phyloP scores from a whole-genome alignment of 192 early-diverging fungal species.

The Geosiphon pyriformis region DNA sequence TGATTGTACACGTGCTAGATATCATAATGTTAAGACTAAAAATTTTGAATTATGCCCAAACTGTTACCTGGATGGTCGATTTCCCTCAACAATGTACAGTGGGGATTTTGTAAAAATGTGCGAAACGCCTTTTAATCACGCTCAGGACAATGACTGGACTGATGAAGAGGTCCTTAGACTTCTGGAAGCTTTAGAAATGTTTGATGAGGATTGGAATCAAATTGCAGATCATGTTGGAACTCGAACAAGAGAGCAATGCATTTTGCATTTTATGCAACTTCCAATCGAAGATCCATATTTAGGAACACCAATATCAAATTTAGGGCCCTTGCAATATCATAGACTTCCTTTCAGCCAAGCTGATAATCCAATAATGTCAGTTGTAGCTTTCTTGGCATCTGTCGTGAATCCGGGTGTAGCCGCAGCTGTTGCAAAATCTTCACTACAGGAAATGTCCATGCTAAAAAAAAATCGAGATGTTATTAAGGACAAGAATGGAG shows the following conservation, averaged over 20 bases:
- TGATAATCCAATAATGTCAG: constrained; percentile 88
- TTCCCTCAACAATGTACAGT: constrained; percentile 72
- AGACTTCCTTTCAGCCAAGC: constrained; percentile 70
- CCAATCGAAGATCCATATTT: constrained; percentile 85
- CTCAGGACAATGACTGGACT: constrained; percentile 68
- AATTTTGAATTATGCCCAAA: constrained; percentile 75
- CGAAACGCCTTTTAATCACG: constrained; percentile 38
- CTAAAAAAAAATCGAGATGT: constrained; percentile 25
- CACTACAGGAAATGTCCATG: constrained; percentile 61
- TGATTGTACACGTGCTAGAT: constrained; percentile 73
- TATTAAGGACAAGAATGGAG: constrained; percentile 18
- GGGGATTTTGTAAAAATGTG: constrained; percentile 87
- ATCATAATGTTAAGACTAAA: constrained; percentile 71
- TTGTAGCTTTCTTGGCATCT: constrained; percentile 82
- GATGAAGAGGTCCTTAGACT: constrained; percentile 82
- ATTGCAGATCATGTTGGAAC: constrained; percentile 92
- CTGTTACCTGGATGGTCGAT: constrained; percentile 92
- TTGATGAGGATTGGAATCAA: constrained; percentile 89
- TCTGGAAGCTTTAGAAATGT: constrained; percentile 91
- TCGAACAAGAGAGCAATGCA: constrained; percentile 83
- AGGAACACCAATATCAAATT: constrained; percentile 31
- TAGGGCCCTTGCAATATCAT: constrained; percentile 65
- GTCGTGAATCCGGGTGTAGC: constrained; percentile 87
- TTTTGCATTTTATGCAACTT: constrained; percentile 80
- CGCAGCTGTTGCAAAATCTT: constrained; percentile 78